Evolutionary conservation across 2,329 filamentous ascomycete genomes (phyloP).

Genomic region (Achaetomium macrosporum): DNA sequence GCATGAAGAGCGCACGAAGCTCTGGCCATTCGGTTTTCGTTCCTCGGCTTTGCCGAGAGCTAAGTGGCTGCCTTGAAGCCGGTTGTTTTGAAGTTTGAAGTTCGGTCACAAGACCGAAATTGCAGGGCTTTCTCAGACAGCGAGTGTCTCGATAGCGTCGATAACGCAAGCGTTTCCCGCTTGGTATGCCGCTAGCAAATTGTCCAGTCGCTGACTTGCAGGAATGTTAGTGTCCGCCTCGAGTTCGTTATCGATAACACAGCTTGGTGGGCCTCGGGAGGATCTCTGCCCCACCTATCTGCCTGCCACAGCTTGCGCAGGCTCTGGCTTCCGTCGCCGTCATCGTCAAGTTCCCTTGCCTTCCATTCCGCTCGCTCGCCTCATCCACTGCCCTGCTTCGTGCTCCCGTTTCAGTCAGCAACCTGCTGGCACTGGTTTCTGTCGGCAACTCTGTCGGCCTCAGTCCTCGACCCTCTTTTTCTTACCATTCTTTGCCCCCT

Average conservation of each 20-base stretch:
- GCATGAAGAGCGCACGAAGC: not conserved
- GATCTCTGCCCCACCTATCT: conserved; percentile 10
- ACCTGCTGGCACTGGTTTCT: no score
- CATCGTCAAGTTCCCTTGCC: conserved; percentile 25
- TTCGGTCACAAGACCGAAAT: conserved; percentile 10
- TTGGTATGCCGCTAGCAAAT: not conserved
- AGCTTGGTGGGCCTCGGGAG: not conserved
- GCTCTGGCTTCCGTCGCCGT: conserved; percentile 14
- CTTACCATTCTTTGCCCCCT: conserved; percentile 3
- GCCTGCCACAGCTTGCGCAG: not conserved
- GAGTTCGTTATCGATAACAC: not conserved
- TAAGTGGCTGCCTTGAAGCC: conserved; percentile 6
- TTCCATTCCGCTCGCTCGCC: conserved; percentile 23
- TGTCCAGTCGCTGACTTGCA: not conserved
- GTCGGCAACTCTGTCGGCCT: not conserved
- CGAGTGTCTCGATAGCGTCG: not conserved
- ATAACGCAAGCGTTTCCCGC: no score
- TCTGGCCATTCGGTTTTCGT: not conserved
- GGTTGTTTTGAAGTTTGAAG: not conserved
- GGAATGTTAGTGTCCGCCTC: not conserved
- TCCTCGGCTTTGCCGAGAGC: conserved; percentile 1
- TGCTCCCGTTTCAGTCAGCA: conserved; percentile 23
- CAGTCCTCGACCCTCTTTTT: not conserved
- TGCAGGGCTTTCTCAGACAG: conserved; percentile 2
- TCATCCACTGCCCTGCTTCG: not conserved